Evolutionary conservation across 2,329 filamentous ascomycete genomes (phyloP).

Genomic region (Chrysosporium keratinophilum): DNA sequence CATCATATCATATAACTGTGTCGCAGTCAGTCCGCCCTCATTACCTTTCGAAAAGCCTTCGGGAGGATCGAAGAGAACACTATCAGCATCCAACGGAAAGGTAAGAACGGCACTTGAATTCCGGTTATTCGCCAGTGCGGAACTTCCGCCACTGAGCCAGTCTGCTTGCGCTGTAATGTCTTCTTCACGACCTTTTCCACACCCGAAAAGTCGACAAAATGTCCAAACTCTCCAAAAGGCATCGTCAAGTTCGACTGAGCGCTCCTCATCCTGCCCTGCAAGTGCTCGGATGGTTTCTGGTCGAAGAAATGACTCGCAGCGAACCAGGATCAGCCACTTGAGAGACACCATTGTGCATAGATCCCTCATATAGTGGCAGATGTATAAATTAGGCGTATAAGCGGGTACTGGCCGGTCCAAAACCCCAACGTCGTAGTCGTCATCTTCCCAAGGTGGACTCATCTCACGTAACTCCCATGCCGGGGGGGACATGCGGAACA

Average conservation of each 20-base stretch:
- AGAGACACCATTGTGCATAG: slow-evolving; percentile 45
- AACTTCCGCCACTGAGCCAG: slow-evolving; percentile 50
- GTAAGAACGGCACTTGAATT: slow-evolving; percentile 40
- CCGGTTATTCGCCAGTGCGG: slow-evolving; percentile 41
- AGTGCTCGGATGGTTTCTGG: slow-evolving; percentile 47
- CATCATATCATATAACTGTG: slow-evolving; percentile 53
- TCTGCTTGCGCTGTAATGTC: slow-evolving; percentile 52
- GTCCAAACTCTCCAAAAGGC: slow-evolving; percentile 58
- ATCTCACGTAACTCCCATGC: slow-evolving; percentile 53
- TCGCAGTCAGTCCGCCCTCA: slow-evolving; percentile 42
- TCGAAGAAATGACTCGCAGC: slow-evolving; percentile 48
- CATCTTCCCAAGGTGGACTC: slow-evolving; percentile 41
- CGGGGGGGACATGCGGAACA: slow-evolving; percentile 46
- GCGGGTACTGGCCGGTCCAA: slow-evolving; percentile 39
- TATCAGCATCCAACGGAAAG: slow-evolving; percentile 42
- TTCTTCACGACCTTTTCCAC: slow-evolving; percentile 47
- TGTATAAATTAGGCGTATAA: slow-evolving; percentile 45
- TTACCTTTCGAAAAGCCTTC: slow-evolving; percentile 52
- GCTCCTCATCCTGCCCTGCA: slow-evolving; percentile 36
- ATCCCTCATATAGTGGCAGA: slow-evolving; percentile 44
- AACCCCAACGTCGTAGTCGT: slow-evolving; percentile 34
- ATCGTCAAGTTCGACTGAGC: slow-evolving; percentile 47
- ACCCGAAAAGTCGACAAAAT: slow-evolving; percentile 55
- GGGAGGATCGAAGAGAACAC: slow-evolving; percentile 46
- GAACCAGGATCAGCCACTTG: slow-evolving; percentile 47